Percentiles rank a stretch among this genome's conserved stretches.
Conservation (phyloP, 257 asterid genomes). For the Leptodermis oblonga region DNA sequence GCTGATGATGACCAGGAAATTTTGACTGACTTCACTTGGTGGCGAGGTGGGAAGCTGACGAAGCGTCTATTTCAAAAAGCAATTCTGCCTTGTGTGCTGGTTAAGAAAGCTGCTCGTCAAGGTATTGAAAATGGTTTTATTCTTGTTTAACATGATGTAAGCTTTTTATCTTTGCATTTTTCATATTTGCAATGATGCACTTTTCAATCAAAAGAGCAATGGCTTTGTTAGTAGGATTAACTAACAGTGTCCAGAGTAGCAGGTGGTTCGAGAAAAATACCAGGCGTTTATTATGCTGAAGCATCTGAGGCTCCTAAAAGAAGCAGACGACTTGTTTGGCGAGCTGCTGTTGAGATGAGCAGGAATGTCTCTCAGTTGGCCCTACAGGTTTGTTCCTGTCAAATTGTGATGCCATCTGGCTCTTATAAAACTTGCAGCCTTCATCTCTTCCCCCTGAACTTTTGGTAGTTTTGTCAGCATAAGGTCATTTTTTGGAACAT, state of each 20-base stretch:
- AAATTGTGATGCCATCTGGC: constrained; percentile 5
- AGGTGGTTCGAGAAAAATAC: constrained; percentile 63
- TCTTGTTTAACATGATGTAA: constrained; percentile 12
- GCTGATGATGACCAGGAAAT: constrained; percentile 38
- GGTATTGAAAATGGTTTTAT: constrained; percentile 35
- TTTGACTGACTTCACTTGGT: constrained; percentile 56
- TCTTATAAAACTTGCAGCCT: constrained; percentile 9
- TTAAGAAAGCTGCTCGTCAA: constrained; percentile 60
- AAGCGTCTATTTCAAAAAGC: constrained; percentile 53
- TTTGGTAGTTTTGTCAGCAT: constrained; percentile 11
- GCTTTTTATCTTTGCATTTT: constrained; percentile 8
- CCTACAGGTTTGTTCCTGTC: constrained; percentile 55
- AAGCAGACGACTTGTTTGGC: constrained; percentile 71
- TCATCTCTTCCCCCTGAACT: constrained; percentile 12
- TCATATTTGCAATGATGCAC: neutral
- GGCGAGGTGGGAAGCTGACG: constrained; percentile 63
- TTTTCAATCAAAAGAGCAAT: neutral
- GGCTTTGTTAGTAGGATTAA: constrained; percentile 4
- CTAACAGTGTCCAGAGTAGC: constrained; percentile 27
- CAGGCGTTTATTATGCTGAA: constrained; percentile 56
- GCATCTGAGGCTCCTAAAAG: constrained; percentile 53
- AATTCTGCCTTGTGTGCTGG: constrained; percentile 44
- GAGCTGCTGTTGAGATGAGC: constrained; percentile 80
- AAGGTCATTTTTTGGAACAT: neutral
- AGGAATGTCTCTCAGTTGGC: constrained; percentile 67